Evolutionary conservation across 352 stramenopile genomes (phyloP), one percentile per base, ranked within the genome.

Genomic region (Phytophthora sp.): DNA sequence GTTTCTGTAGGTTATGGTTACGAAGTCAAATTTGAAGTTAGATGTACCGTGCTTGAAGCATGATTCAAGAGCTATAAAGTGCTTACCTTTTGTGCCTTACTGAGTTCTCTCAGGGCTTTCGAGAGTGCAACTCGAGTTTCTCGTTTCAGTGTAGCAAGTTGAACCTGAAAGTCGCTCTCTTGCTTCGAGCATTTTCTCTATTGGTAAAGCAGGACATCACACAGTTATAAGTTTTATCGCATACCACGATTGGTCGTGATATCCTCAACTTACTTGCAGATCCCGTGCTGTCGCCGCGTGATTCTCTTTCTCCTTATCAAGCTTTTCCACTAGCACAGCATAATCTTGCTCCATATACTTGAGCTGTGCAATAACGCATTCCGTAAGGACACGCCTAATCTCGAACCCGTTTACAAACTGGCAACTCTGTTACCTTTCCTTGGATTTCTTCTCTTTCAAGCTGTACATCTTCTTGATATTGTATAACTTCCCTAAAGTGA

Each of bases 321-420:
- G 69, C 26, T 86, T 78, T 43, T 92, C 83, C 15, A 51, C 28
- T 1, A 88, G 43, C 7, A 80, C 30, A 17, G 58, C 37, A 21
- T 76, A 82, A 52, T 94, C 85, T 32, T 87, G 81, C 50, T 94
- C 85, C 2, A 87, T 66, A 39, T 85, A 94, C 44, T 89, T 87
- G 18, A 94, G 62, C 83, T 91, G 27, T n/a, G n/a, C n/a, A n/a
- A 28, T 24, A 15, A 1, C 10, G 17, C 9, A 21, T 17, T 24
- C 28, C 8, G 34, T 60, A 18, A 52, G 28, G 30, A 17, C 18
- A 53, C 28, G 11, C n/a, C 5, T 24, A n/a, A 15, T 30, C 28
- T 18, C 5, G 23, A 21, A 31, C 41, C 15, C 17, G 21, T 9
- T 38, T n/a, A 28, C 27, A 5, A 52, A 20, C 2, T 20, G 15